Evolutionary conservation across 2,329 filamentous ascomycete genomes (phyloP).

Genomic region (Cytospora schulzeri): DNA sequence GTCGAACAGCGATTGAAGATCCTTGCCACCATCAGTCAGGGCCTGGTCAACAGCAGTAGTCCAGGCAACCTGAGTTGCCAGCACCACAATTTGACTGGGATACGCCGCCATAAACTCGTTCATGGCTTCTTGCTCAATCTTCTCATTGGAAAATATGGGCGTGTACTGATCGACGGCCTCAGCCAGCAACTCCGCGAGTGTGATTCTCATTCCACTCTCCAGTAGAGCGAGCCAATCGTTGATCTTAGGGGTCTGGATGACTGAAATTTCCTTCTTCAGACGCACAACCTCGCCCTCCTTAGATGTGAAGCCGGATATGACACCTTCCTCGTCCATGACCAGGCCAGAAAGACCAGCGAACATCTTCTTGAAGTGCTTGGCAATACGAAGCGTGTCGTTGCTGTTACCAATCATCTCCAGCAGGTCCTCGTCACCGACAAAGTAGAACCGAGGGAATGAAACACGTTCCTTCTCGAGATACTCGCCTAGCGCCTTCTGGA

Average conservation of each 20-base stretch:
- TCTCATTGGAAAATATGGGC: constrained; percentile 71
- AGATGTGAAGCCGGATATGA: constrained; percentile 90
- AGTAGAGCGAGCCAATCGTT: constrained; percentile 98
- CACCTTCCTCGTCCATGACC: constrained; percentile 84
- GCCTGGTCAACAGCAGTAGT: constrained; percentile 82
- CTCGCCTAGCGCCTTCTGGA: constrained; percentile 97
- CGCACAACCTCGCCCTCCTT: constrained; percentile 90
- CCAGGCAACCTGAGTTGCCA: constrained; percentile 93
- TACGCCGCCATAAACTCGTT: constrained; percentile 80
- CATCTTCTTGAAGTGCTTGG: constrained; percentile 99
- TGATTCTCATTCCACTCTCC: constrained; percentile 91
- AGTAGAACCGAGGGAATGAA: constrained; percentile 98
- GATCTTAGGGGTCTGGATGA: constrained; percentile 92
- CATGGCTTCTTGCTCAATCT: constrained; percentile 71
- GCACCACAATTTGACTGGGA: constrained; percentile 92
- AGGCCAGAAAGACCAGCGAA: constrained; percentile 94
- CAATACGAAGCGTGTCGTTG: constrained; percentile 92
- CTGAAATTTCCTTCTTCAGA: constrained; percentile 87
- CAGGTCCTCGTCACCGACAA: constrained; percentile 97
- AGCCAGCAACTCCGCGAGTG: constrained; percentile 84
- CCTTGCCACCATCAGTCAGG: constrained; percentile 70
- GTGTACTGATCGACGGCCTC: constrained; percentile 85
- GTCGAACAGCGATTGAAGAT: constrained; percentile 72
- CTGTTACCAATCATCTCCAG: constrained; percentile 99
- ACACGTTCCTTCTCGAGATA: constrained; percentile 98